These are phyloP conservation scores for Zalaria obscura DNA, from an alignment of 2,329 filamentous ascomycete genomes.

Conservation along the genomic window DNA sequence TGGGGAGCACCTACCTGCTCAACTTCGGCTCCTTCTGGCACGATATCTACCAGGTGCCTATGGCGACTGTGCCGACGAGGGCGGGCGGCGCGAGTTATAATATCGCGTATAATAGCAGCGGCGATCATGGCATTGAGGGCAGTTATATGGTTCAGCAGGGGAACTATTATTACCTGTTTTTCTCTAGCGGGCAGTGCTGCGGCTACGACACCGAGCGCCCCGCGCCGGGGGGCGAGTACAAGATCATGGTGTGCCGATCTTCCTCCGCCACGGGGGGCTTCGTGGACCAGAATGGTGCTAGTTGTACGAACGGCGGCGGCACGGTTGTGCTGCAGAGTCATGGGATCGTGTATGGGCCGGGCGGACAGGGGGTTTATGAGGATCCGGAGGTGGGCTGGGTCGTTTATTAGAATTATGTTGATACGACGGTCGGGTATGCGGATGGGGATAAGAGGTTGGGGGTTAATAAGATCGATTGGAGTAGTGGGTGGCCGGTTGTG, in stretches of 20 bases:
- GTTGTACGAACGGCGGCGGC: conserved; percentile 44
- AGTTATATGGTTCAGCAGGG: conserved; percentile 41
- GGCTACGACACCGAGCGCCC: conserved; percentile 39
- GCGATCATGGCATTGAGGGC: conserved; percentile 41
- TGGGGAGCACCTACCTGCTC: conserved; percentile 32
- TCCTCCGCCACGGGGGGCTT: conserved; percentile 38
- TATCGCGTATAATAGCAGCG: conserved; percentile 38
- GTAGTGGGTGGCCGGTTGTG: conserved; percentile 7
- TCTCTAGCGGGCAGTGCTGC: conserved; percentile 47
- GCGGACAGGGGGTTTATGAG: conserved; percentile 46
- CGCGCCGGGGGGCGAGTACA: conserved; percentile 47
- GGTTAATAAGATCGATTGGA: conserved; percentile 7
- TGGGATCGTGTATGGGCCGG: conserved; percentile 47
- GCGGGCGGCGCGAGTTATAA: conserved; percentile 25
- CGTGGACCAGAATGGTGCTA: conserved; percentile 39
- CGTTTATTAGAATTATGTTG: conserved; percentile 49
- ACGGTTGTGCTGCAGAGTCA: conserved; percentile 47
- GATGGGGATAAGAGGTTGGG: conserved; percentile 19
- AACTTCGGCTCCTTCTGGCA: conserved; percentile 58
- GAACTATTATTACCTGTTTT: conserved; percentile 51
- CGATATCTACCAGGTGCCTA: conserved; percentile 45
- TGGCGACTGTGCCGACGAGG: conserved; percentile 21
- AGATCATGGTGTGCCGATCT: conserved; percentile 50
- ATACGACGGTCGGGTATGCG: conserved; percentile 38
- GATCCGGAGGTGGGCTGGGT: conserved; percentile 37